phyloP scores from a whole-genome alignment of 1,139 yeast species.

The Blastobotrys buckinghamii region DNA sequence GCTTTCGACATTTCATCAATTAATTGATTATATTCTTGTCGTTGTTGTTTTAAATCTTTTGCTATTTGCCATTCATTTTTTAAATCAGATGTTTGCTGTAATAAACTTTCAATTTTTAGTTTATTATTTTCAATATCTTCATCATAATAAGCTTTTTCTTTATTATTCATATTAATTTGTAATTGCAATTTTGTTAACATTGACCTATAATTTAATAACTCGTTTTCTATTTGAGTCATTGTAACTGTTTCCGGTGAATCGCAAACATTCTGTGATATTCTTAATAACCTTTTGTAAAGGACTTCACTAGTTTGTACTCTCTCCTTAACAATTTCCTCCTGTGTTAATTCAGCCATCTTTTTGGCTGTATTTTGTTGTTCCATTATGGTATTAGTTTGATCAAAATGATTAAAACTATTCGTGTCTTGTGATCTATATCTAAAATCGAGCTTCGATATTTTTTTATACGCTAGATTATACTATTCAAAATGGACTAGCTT shows the following conservation, averaged over 20 bases:
- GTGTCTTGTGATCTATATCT: no score
- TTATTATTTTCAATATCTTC: constrained; percentile 17
- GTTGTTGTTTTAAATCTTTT: constrained; percentile 23
- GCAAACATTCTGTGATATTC: constrained; percentile 14
- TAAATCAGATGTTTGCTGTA: constrained; percentile 21
- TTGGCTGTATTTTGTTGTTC: no score
- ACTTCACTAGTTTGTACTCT: constrained; percentile 25
- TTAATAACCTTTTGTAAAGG: constrained; percentile 21
- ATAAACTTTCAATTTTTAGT: constrained; percentile 17
- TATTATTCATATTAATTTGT: constrained; percentile 24
- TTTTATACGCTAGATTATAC: no score
- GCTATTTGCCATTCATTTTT: constrained; percentile 24
- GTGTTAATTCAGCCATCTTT: no score
- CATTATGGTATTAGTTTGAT: no score
- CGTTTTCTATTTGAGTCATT: constrained; percentile 12
- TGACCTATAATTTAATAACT: constrained; percentile 22
- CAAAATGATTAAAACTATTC: no score
- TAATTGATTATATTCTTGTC: constrained; percentile 26
- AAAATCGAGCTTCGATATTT: no score
- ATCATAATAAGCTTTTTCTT: constrained; percentile 23
- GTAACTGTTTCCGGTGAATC: background rate
- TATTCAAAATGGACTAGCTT: no score
- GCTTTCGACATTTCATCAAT: constrained; percentile 25
- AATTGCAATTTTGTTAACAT: constrained; percentile 25
- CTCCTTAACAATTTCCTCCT: constrained; percentile 24